These are phyloP conservation scores for Metahyphopichia silvanorum DNA, from an alignment of 805 yeast genomes.

Conservation along the genomic window DNA sequence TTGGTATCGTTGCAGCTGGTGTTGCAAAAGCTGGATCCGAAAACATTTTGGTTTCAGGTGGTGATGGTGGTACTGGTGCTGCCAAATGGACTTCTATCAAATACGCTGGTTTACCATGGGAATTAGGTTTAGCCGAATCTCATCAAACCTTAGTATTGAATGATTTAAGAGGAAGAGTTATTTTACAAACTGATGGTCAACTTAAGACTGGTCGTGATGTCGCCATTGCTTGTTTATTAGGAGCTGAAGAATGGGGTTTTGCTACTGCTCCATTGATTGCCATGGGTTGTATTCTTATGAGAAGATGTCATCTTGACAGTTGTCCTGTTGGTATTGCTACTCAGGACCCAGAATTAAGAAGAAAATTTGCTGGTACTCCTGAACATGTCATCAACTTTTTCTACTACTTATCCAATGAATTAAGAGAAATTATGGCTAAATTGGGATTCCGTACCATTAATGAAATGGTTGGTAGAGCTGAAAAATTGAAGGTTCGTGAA, in stretches of 20 bases:
- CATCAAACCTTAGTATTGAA: slow-evolving; percentile 95
- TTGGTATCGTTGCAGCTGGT: slow-evolving; percentile 98
- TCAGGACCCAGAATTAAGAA: slow-evolving; percentile 91
- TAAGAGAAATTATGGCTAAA: slow-evolving; percentile 89
- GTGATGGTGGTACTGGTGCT: slow-evolving; percentile 99
- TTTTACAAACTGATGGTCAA: slow-evolving; percentile 98
- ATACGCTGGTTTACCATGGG: slow-evolving; percentile 99
- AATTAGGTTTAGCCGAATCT: slow-evolving; percentile 95
- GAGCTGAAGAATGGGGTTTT: slow-evolving; percentile 98
- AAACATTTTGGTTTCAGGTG: slow-evolving; percentile 92
- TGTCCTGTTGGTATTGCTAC: slow-evolving; percentile 99
- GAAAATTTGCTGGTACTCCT: slow-evolving; percentile 93
- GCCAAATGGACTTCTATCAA: slow-evolving; percentile 96
- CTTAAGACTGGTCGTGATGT: slow-evolving; percentile 95
- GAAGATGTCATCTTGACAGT: slow-evolving; percentile 89
- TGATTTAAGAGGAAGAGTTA: slow-evolving; percentile 92
- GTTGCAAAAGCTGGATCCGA: slow-evolving; percentile 99
- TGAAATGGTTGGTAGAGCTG: slow-evolving; percentile 98
- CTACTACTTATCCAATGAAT: slow-evolving; percentile 89
- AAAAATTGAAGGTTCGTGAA: slow-evolving; percentile 80
- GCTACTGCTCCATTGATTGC: slow-evolving; percentile 97
- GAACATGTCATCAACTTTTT: slow-evolving; percentile 98
- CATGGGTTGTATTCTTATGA: slow-evolving; percentile 96
- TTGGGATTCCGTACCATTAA: slow-evolving; percentile 93
- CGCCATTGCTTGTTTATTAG: slow-evolving; percentile 91